Base-by-base conservation (phyloP, 2,329 filamentous ascomycete species). In the Aspergillus tubingensis region DNA sequence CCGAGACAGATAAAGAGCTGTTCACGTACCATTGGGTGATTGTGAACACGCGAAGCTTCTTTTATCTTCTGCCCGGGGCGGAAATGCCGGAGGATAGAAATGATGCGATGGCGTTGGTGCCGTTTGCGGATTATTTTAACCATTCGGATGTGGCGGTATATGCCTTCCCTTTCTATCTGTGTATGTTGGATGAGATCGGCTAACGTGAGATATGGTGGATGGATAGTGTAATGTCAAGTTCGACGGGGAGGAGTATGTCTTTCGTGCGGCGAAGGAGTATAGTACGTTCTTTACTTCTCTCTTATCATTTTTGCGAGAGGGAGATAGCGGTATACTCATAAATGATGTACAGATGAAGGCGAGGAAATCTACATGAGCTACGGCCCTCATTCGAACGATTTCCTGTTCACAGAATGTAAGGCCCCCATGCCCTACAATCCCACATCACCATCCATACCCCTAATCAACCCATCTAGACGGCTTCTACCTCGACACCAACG, bases 21-120 rank as follows among this genome's bases (percentile, higher is more conserved):
- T 87, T 82, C 64, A 76, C 76, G 5, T 86, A 87, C 69, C 79
- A 81, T 66, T 88, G 86, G 86, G 76, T 86, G 21, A 81, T 87
- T 59, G 81, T 86, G 15, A 86, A 86, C 65, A 86, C 84, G 1
- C 77, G 86, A 65, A 83, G 82, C 25, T 88, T 88, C 68, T 86
- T 84, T 68, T 87, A 83, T 77, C 76, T 83, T 44, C 78, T 74
- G 51, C 76, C 76, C 8, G 80, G 69, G 47, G 71, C 65, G 65
- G 68, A 76, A 25, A 59, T 69, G 3, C 74, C 74, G 1, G 72
- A 75, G 53, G 73, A 78, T 59, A 70, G 70, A 1, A 79, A 81
- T 64, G 79, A 81, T 67, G 75, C 78, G 8, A 79, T 81, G 72
- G 79, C 77, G 6, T 58, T 81, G 60, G 69, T 80, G 60, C 79